Evolutionary conservation across 1,284 basidiomycete genomes (phyloP), one percentile per base, ranked within the genome.

Genomic region (Dichomitus squalens): DNA sequence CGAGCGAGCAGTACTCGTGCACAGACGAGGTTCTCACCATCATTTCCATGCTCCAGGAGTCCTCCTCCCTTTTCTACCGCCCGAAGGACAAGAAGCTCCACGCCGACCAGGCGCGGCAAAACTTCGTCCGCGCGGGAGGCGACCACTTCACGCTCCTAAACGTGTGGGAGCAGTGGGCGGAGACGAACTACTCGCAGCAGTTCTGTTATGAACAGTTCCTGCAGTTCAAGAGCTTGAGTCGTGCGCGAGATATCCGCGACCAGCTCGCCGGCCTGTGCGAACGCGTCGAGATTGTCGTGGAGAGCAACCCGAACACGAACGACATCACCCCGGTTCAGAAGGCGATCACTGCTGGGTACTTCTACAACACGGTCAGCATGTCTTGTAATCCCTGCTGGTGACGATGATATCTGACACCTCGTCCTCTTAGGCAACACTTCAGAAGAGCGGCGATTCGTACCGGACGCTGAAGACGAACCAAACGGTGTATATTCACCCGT

Each of bases 91-190:
- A 96, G 80, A 93, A 92, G 66, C 79, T 95, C 47, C 93, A 97
- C 68, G 95, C 95, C 21, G 96, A 98, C 69, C 94, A 97, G 75
- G 96, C 96, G 3, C 86, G 96, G 53, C 93, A 97, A 72, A 98
- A 97, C 70, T 99, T 98, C 72, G 87, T 96, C 50, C 93, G 92
- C 46, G 79, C 91, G 0, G 97, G 95, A n/a, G 96, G 97, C 16
- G 97, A 99, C 69, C 96, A 98, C 75, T 98, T 99, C 71, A 98
- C 96, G 2, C 76, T 98, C 53, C 82, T 98, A 40, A 98, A 98
- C 71, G 94, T 98, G 7, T 99, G 95, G 91, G 93, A 98, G 71
- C 95, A 98, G 71, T 99, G 96, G 96, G 93, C 93, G 25, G 96
- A 99, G 67, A 93, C 93, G 36, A 94, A 93, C 68, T 99, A 96